Conservation (phyloP, 2,329 filamentous ascomycete genomes). For the Claviceps purpurea region DNA sequence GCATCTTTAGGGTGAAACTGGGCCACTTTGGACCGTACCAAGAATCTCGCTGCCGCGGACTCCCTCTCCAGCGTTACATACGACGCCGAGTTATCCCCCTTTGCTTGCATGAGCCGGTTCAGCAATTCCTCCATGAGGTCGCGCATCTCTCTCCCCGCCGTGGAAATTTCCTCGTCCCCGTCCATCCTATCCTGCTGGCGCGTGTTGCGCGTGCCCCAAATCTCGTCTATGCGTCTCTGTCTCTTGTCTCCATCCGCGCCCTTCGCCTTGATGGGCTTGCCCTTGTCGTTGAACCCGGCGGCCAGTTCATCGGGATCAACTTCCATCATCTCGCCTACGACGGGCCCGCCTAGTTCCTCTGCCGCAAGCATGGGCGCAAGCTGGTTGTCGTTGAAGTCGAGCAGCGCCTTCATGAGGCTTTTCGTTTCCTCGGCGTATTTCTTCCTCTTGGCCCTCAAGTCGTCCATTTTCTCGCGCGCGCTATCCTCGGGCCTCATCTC, state of each 20-base stretch:
- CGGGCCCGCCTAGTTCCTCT: conserved; percentile 71
- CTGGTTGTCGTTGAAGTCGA: conserved; percentile 55
- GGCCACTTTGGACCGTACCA: conserved; percentile 52
- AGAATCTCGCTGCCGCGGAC: conserved; percentile 48
- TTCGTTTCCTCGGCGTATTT: conserved; percentile 48
- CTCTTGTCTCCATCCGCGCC: conserved; percentile 31
- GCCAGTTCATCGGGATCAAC: conserved; percentile 45
- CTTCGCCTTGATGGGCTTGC: conserved; percentile 39
- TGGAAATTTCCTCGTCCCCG: conserved; percentile 33
- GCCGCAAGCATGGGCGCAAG: conserved; percentile 67
- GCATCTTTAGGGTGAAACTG: conserved; percentile 54
- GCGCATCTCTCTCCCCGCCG: conserved; percentile 43
- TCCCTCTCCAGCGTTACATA: conserved; percentile 48
- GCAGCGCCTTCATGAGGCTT: conserved; percentile 48
- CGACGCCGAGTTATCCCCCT: conserved; percentile 39
- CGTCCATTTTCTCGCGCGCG: conserved; percentile 46
- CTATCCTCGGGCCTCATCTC: conserved; percentile 48
- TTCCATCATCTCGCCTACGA: conserved; percentile 62
- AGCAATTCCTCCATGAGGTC: conserved; percentile 46
- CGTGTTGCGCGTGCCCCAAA: conserved; percentile 33
- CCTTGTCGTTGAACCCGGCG: conserved; percentile 46
- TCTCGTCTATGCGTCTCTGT: conserved; percentile 50
- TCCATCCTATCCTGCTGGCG: conserved; percentile 10
- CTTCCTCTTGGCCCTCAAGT: conserved; percentile 45
- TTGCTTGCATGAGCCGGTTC: conserved; percentile 41